A percentile compares a stretch with the other conserved stretches of the same genome.
phyloP scores from a whole-genome alignment of 73 alveolate genomes.

The Halteria grandinella region DNA sequence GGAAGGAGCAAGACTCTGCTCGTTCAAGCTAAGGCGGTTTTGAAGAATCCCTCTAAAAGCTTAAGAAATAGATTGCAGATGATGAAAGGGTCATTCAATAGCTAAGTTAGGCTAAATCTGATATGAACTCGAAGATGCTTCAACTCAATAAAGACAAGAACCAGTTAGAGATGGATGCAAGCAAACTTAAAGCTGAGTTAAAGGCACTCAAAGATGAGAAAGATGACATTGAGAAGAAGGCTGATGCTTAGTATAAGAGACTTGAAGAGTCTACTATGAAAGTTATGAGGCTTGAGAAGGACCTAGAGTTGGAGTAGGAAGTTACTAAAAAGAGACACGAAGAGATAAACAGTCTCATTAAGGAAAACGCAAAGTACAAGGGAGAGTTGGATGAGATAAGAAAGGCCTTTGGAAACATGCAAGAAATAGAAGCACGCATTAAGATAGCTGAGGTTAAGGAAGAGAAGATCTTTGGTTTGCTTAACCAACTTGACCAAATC shows the following conservation, averaged over 20 bases:
- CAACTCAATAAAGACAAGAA: constrained; percentile 6
- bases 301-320: constrained; percentile 3
- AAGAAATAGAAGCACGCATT: constrained; percentile 16
- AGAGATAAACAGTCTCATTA: constrained; percentile 8
- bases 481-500: constrained; percentile 43
- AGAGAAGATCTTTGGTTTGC: constrained; percentile 30
- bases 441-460: constrained; percentile 52
- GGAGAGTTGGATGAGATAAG: constrained; percentile 22
- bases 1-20: not conserved
- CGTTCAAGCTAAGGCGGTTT: not conserved
- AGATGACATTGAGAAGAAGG: not conserved
- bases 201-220: constrained; percentile 10
- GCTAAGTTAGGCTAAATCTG: not conserved
- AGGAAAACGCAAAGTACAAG: constrained; percentile 32
- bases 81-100: not conserved
- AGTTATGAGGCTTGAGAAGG: not conserved
- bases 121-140: constrained; percentile 1
- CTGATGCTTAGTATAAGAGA: not conserved
- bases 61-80: too few relatives aligned
- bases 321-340: constrained; percentile 36
- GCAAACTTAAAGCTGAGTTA: not conserved
- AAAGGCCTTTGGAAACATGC: constrained; percentile 26
- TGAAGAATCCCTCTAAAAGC: not conserved
- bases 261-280: constrained; percentile 27
- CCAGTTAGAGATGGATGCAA: not conserved